Percentiles rank a stretch among this genome's conserved stretches.
phyloP scores from a whole-genome alignment of 1,284 basidiomycete genomes.

The Trichosporon coremiiforme region DNA sequence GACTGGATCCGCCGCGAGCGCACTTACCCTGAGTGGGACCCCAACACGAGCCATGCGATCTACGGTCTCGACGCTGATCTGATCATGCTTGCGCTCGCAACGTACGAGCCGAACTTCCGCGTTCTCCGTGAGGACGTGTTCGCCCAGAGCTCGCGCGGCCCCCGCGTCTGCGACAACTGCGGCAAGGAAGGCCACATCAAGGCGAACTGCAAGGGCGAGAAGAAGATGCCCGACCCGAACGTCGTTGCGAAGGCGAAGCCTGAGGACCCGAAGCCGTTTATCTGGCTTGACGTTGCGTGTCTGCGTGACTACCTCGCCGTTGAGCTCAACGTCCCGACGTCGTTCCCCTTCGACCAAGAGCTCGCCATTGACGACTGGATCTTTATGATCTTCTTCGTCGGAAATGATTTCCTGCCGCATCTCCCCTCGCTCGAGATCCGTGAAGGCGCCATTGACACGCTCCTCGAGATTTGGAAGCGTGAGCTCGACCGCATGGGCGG shows the following conservation, averaged over 20 bases:
- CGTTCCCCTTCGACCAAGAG: slow-evolving; percentile 92
- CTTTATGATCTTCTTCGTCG: slow-evolving; percentile 98
- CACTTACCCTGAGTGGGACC: slow-evolving; percentile 81
- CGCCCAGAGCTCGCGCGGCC: slow-evolving; percentile 72
- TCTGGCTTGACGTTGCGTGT: slow-evolving; percentile 95
- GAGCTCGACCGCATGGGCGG: slow-evolving; percentile 94
- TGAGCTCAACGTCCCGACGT: slow-evolving; percentile 79
- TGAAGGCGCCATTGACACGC: slow-evolving; percentile 96
- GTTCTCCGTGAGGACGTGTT: slow-evolving; percentile 99
- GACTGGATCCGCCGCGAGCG: slow-evolving; percentile 94
- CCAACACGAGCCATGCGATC: slow-evolving; percentile 95
- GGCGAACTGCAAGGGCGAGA: slow-evolving; percentile 74
- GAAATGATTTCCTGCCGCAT: slow-evolving; percentile 99
- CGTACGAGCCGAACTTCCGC: slow-evolving; percentile 96
- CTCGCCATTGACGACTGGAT: slow-evolving; percentile 99
- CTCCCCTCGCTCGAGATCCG: slow-evolving; percentile 97
- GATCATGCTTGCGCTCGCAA: slow-evolving; percentile 97
- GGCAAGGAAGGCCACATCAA: slow-evolving; percentile 93
- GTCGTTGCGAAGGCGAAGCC: slow-evolving; percentile 66
- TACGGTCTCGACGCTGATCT: slow-evolving; percentile 99
- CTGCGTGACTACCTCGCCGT: slow-evolving; percentile 96
- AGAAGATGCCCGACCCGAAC: slow-evolving; percentile 60
- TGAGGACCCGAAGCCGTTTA: slow-evolving; percentile 92
- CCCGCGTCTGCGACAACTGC: slow-evolving; percentile 77
- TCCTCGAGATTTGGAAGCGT: slow-evolving; percentile 92